phyloP scores from a whole-genome alignment of 768 basidiomycete genomes.

The Pleurotus platypus region DNA sequence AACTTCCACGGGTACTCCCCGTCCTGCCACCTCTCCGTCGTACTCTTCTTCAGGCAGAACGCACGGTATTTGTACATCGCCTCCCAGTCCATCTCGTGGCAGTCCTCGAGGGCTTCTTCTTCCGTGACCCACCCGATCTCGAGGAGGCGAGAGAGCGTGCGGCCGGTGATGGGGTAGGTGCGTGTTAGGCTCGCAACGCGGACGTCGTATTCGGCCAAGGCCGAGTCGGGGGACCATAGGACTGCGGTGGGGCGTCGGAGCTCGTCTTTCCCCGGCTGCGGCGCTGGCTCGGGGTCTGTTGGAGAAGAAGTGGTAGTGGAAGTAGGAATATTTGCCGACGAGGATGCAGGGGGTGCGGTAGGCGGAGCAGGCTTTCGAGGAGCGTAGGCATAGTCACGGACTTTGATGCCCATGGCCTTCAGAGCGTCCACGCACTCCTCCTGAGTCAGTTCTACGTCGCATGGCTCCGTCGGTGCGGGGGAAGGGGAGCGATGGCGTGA shows the following conservation, averaged over 20 bases:
- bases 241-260: conserved; percentile 18
- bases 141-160: conserved; percentile 32
- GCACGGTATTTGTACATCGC: conserved; percentile 16
- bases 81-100: conserved; percentile 32
- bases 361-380: conserved; percentile 10
- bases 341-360: background rate
- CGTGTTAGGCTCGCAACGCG: conserved; percentile 26
- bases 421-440: conserved; percentile 26
- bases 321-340: background rate
- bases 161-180: conserved; percentile 30
- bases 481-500: conserved; percentile 21
- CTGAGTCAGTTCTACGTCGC: conserved; percentile 26
- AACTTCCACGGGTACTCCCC: background rate
- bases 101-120: conserved; percentile 24
- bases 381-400: conserved; percentile 36
- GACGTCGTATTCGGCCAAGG: conserved; percentile 36
- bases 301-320: background rate
- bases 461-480: conserved; percentile 32
- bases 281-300: background rate
- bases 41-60: background rate
- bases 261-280: too few species aligned
- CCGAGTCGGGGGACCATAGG: conserved; percentile 35
- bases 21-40: background rate
- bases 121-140: conserved; percentile 34
- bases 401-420: conserved; percentile 29